A percentile compares a stretch with the other conserved stretches of the same genome.
These are phyloP conservation scores for Penicillium paneum DNA, from an alignment of 2,329 filamentous ascomycete genomes.

Conservation along the genomic window DNA sequence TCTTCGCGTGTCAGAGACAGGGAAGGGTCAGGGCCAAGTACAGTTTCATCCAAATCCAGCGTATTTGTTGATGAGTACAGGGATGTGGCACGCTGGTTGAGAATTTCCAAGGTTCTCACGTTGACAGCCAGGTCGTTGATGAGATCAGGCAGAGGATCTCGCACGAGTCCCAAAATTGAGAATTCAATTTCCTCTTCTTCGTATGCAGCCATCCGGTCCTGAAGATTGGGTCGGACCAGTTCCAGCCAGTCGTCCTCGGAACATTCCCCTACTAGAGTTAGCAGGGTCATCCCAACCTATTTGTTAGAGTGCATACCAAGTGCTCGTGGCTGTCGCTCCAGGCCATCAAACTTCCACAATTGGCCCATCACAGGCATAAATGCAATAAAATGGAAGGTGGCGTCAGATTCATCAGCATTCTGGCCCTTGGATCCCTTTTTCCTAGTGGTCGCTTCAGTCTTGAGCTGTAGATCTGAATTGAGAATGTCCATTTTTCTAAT, in stretches of 20 bases:
- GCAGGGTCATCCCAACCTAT: not conserved
- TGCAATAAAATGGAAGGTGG: slow-evolving; percentile 81
- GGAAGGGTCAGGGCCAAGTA: slow-evolving; percentile 38
- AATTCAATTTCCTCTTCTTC: slow-evolving; percentile 67
- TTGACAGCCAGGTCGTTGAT: slow-evolving; percentile 45
- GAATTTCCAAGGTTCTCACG: slow-evolving; percentile 42
- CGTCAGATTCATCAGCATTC: slow-evolving; percentile 53
- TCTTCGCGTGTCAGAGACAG: slow-evolving; percentile 31
- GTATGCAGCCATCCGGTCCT: slow-evolving; percentile 64
- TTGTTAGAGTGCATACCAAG: slow-evolving; percentile 47
- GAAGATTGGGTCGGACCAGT: slow-evolving; percentile 62
- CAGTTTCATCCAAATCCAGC: slow-evolving; percentile 16
- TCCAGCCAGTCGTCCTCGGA: slow-evolving; percentile 62
- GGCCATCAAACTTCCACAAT: slow-evolving; percentile 86
- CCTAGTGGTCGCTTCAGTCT: slow-evolving; percentile 43
- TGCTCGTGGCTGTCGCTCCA: slow-evolving; percentile 67
- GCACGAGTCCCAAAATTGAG: slow-evolving; percentile 71
- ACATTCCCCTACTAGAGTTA: slow-evolving; percentile 37
- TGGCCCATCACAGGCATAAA: slow-evolving; percentile 73
- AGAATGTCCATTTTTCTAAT: slow-evolving; percentile 70
- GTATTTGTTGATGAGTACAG: not conserved
- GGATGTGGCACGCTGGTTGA: slow-evolving; percentile 33
- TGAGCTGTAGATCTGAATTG: slow-evolving; percentile 64
- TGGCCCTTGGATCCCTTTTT: slow-evolving; percentile 39
- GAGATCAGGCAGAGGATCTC: slow-evolving; percentile 58